phyloP scores from a whole-genome alignment of 2,329 filamentous ascomycete species.

The Penicillium sclerotigenum region DNA sequence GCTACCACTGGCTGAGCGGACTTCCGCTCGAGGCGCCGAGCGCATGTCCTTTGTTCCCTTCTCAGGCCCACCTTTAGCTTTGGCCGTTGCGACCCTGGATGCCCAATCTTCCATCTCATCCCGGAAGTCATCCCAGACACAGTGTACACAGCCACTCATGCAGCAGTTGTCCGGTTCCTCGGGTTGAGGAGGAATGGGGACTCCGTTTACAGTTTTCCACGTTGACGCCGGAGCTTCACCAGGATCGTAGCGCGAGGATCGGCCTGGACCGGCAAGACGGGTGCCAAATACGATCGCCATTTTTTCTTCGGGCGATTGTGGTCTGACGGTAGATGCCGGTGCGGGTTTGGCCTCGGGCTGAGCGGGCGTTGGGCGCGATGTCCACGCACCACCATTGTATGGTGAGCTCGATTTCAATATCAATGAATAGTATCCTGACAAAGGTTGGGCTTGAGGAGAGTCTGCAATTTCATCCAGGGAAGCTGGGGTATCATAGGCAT shows the following conservation, averaged over 20 bases:
- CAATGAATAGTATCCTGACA: conserved; percentile 46
- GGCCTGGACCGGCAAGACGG: conserved; percentile 67
- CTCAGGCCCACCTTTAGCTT: conserved; percentile 33
- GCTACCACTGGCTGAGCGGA: conserved; percentile 53
- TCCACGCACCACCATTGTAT: conserved; percentile 19
- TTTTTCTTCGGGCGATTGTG: conserved; percentile 43
- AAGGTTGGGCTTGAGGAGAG: conserved; percentile 36
- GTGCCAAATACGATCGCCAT: conserved; percentile 78
- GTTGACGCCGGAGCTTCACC: conserved; percentile 58
- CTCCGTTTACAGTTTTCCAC: conserved; percentile 64
- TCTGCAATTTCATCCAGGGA: conserved; percentile 11
- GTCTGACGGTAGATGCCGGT: conserved; percentile 16
- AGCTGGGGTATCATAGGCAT: conserved; percentile 7
- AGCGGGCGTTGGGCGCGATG: conserved; percentile 15
- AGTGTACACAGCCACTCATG: conserved; percentile 98
- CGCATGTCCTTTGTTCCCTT: conserved; percentile 30
- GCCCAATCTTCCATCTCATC: conserved; percentile 94
- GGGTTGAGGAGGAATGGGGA: conserved; percentile 78
- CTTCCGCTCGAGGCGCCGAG: conserved; percentile 37
- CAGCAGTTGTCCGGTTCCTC: conserved; percentile 96
- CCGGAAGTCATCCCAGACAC: conserved; percentile 88
- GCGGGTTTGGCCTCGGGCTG: conserved; percentile 19
- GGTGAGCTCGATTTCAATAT: conserved; percentile 36
- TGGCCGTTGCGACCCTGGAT: conserved; percentile 61
- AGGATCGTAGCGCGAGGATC: conserved; percentile 55